These are phyloP conservation scores for Penicillium waksmanii DNA, from an alignment of 495 filamentous ascomycete genomes.

Conservation along the genomic window DNA sequence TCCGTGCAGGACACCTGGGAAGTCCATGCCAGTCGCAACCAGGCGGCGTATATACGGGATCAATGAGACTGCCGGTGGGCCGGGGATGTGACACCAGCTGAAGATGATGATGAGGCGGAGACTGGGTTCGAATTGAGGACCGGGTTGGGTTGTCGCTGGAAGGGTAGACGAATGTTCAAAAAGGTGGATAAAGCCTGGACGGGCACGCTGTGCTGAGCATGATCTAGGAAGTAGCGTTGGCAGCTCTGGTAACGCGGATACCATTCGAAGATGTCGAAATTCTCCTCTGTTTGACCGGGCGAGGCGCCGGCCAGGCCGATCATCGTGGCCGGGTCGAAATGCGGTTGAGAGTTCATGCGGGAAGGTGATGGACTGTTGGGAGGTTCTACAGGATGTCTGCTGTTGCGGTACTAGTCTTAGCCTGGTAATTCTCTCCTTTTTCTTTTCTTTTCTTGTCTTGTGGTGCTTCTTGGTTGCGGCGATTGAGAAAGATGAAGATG, in stretches of 20 bases:
- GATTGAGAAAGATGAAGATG: constrained; percentile 5
- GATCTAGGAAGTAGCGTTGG: constrained; percentile 89
- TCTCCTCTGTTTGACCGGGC: constrained; percentile 43
- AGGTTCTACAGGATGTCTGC: constrained; percentile 25
- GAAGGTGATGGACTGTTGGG: constrained; percentile 22
- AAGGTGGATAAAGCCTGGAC: constrained; percentile 91
- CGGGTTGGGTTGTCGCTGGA: constrained; percentile 46
- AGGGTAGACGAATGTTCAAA: constrained; percentile 76
- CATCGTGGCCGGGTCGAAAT: constrained; percentile 47
- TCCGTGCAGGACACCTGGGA: constrained; percentile 80
- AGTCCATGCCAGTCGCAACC: constrained; percentile 89
- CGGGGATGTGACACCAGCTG: constrained; percentile 24
- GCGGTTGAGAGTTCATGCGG: constrained; percentile 40
- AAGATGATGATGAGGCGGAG: constrained; percentile 34
- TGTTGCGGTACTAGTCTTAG: constrained; percentile 9
- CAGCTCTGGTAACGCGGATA: constrained; percentile 91
- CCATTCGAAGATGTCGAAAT: constrained; percentile 87
- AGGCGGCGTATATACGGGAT: constrained; percentile 89
- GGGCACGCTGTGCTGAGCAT: constrained; percentile 80
- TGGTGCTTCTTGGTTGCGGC: neutral
- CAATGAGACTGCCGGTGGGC: constrained; percentile 65
- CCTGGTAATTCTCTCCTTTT: constrained; percentile 4
- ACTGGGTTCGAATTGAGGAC: constrained; percentile 36
- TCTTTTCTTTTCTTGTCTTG: constrained; percentile 1
- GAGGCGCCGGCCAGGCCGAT: constrained; percentile 41